phyloP scores from a whole-genome alignment of 345 rosid species.

The Arabidopsis arenosa region DNA sequence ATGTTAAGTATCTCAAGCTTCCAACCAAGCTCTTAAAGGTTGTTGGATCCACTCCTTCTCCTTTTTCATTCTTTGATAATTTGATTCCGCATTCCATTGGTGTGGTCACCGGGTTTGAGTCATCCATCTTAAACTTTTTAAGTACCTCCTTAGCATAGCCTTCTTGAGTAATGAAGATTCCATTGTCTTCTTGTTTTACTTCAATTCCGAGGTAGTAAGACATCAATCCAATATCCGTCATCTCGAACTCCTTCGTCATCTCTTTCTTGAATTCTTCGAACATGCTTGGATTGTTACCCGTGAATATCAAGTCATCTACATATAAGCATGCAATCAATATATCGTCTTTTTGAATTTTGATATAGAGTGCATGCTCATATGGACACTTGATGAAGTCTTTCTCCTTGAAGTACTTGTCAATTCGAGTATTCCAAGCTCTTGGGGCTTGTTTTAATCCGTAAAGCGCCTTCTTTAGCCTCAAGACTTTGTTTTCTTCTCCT shows the following conservation, averaged over 20 bases:
- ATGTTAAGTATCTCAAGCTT: neutral
- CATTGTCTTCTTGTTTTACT: neutral
- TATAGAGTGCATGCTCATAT: constrained; percentile 20
- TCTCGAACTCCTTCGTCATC: constrained; percentile 3
- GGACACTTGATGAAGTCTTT: neutral
- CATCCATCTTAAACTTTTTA: constrained; percentile 1
- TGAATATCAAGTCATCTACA: constrained; percentile 14
- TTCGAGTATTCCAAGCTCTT: neutral
- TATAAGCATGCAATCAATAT: constrained; percentile 11
- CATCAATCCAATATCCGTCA: neutral
- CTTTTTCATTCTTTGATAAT: neutral
- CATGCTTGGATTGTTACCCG: neutral
- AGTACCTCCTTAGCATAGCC: neutral
- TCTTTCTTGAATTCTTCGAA: neutral
- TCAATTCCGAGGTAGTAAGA: constrained; percentile 14
- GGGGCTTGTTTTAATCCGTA: neutral
- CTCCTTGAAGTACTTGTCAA: neutral
- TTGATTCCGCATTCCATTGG: neutral
- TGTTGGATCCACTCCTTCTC: constrained; percentile 1
- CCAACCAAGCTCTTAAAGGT: constrained; percentile 9
- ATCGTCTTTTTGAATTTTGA: neutral
- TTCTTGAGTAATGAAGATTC: constrained; percentile 5
- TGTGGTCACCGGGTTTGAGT: neutral
- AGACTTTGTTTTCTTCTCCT: neutral
- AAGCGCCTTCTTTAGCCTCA: neutral